A percentile compares a stretch with the other conserved stretches of the same genome.
phyloP scores from a whole-genome alignment of 257 asterid genomes.

The Solanum habrochaites region DNA sequence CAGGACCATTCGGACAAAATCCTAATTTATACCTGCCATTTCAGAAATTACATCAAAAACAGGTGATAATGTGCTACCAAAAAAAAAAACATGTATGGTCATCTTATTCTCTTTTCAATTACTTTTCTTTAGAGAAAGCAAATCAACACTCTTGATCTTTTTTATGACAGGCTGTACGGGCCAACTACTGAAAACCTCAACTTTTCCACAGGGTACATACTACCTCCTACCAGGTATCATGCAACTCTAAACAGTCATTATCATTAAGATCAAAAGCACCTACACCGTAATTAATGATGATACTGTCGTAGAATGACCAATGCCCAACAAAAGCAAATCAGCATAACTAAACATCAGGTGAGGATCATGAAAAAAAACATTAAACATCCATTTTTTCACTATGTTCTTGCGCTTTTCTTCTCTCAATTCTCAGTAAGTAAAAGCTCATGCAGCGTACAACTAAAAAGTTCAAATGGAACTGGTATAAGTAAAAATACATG shows the following conservation, averaged over 20 bases:
- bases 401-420: background rate
- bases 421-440: background rate
- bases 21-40: slow-evolving; percentile 86
- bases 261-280: background rate
- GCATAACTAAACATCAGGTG: background rate
- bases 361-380: background rate
- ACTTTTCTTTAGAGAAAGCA: background rate
- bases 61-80: background rate
- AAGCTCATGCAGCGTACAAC: background rate
- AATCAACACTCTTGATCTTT: background rate
- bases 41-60: background rate
- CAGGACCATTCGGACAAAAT: slow-evolving; percentile 96
- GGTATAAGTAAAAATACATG: background rate
- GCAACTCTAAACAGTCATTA: background rate
- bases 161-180: background rate
- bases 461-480: background rate
- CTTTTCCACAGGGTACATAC: background rate
- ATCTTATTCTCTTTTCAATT: background rate
- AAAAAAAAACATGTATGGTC: background rate
- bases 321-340: background rate
- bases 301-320: background rate
- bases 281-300: background rate
- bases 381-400: background rate
- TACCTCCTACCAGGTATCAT: background rate
- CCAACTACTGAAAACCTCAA: background rate